Conservation (phyloP, 2,329 filamentous ascomycete species). For the Tolypocladium nubicola region DNA sequence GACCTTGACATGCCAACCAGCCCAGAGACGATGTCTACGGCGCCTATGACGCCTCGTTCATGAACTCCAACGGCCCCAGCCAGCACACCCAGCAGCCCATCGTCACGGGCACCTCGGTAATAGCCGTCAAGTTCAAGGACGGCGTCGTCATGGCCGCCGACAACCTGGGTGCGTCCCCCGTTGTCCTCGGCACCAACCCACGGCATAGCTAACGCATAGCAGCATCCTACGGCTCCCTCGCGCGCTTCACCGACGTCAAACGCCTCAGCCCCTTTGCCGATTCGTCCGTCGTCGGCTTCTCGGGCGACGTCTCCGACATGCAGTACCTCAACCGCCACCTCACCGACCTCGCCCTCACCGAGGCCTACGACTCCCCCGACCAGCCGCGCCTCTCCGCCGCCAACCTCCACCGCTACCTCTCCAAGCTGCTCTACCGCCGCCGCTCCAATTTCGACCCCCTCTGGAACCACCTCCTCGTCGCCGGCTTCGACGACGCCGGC, state of each 20-base stretch:
- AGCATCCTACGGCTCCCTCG: constrained; percentile 96
- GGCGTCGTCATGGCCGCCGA: constrained; percentile 95
- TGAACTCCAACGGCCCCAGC: constrained; percentile 60
- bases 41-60: constrained; percentile 78
- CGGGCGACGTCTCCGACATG: constrained; percentile 98
- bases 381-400: constrained; percentile 61
- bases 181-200: neutral
- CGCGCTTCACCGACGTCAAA: constrained; percentile 94
- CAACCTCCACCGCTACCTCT: constrained; percentile 93
- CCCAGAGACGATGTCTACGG: constrained; percentile 97
- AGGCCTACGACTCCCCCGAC: constrained; percentile 59
- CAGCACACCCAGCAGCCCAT: constrained; percentile 86
- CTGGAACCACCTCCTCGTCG: constrained; percentile 93
- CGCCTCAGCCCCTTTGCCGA: constrained; percentile 83
- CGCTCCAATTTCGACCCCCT: constrained; percentile 93
- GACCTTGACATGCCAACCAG: constrained; percentile 33
- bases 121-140: constrained; percentile 91
- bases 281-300: constrained; percentile 80
- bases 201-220: constrained; percentile 1
- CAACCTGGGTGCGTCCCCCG: constrained; percentile 63
- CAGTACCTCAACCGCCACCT: constrained; percentile 94
- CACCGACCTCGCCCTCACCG: constrained; percentile 73
- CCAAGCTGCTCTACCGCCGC: constrained; percentile 92
- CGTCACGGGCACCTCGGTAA: constrained; percentile 91
- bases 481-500: constrained; percentile 68